phyloP scores from a whole-genome alignment of 1,139 yeast genomes.

The Debaryomycetaceae sp. region DNA sequence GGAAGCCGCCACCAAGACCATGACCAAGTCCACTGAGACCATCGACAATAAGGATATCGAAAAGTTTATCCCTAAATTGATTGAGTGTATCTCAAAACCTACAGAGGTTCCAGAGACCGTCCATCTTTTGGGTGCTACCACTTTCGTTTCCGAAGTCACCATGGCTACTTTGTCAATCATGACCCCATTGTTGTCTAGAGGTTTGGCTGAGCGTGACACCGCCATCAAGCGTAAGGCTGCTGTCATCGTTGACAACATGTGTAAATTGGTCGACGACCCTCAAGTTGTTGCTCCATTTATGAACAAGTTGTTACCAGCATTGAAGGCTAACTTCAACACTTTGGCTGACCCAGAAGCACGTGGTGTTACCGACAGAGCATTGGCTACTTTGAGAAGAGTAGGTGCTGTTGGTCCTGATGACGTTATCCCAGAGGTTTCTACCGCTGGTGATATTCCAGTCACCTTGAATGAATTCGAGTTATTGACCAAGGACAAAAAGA shows the following conservation, averaged over 20 bases:
- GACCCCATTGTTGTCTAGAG: conserved; percentile 98
- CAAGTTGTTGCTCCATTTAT: conserved; percentile 99
- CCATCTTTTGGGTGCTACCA: conserved; percentile 98
- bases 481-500: conserved; percentile 66
- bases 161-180: conserved; percentile 98
- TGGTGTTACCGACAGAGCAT: conserved; percentile 95
- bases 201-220: conserved; percentile 99
- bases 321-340: conserved; percentile 88
- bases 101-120: conserved; percentile 98
- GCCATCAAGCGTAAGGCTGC: conserved; percentile 99
- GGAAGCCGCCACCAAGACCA: conserved; percentile 92
- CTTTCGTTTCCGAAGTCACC: conserved; percentile 98
- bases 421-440: conserved; percentile 90
- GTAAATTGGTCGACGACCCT: conserved; percentile 99
- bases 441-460: conserved; percentile 93
- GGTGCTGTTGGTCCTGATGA: conserved; percentile 94
- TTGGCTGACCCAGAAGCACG: conserved; percentile 99
- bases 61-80: conserved; percentile 96
- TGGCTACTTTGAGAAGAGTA: conserved; percentile 96
- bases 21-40: conserved; percentile 94
- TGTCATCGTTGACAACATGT: conserved; percentile 99
- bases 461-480: conserved; percentile 79
- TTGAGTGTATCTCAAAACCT: conserved; percentile 95
- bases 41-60: conserved; percentile 99
- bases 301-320: conserved; percentile 91